Conservation (phyloP, 176 grass and related monocot species). For the Miscanthus lutarioriparius region DNA sequence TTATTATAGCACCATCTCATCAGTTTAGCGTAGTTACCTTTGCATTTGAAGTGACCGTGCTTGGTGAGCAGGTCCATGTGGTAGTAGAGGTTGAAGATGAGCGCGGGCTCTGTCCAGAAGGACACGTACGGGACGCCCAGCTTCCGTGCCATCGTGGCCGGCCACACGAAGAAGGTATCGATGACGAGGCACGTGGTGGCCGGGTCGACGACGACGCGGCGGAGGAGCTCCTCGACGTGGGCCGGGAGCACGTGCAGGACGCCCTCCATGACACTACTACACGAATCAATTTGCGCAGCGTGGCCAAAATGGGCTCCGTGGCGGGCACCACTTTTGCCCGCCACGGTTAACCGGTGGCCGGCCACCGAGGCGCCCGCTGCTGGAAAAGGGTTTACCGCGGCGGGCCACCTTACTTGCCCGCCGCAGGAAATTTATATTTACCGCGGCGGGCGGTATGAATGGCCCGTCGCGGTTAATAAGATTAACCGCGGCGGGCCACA, state of each 20-base stretch:
- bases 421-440: too few relatives aligned
- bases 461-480: too few relatives aligned
- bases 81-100: slow-evolving; percentile 65
- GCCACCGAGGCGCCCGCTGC: too few relatives aligned
- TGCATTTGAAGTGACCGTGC: slow-evolving; percentile 56
- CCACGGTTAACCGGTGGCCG: too few relatives aligned
- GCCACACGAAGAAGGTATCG: slow-evolving; percentile 77
- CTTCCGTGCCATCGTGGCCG: slow-evolving; percentile 50
- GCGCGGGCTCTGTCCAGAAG: slow-evolving; percentile 72
- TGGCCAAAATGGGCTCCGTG: too few relatives aligned
- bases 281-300: too few relatives aligned
- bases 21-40: slow-evolving; percentile 27
- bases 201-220: slow-evolving; percentile 43
- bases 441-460: too few relatives aligned
- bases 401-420: too few relatives aligned
- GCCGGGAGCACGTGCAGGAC: slow-evolving; percentile 55
- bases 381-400: too few relatives aligned
- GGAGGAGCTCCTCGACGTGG: slow-evolving; percentile 71
- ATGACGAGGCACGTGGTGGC: slow-evolving; percentile 51
- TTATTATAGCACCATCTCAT: neutral
- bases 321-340: too few relatives aligned
- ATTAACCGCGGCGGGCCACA: too few relatives aligned
- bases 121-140: slow-evolving; percentile 56
- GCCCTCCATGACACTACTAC: slow-evolving; percentile 31
- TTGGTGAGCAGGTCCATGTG: slow-evolving; percentile 55